Percentiles rank a stretch among this genome's conserved stretches.
Evolutionary conservation across 2,329 filamentous ascomycete species (phyloP).

Genomic region (Colletotrichum noveboracense): DNA sequence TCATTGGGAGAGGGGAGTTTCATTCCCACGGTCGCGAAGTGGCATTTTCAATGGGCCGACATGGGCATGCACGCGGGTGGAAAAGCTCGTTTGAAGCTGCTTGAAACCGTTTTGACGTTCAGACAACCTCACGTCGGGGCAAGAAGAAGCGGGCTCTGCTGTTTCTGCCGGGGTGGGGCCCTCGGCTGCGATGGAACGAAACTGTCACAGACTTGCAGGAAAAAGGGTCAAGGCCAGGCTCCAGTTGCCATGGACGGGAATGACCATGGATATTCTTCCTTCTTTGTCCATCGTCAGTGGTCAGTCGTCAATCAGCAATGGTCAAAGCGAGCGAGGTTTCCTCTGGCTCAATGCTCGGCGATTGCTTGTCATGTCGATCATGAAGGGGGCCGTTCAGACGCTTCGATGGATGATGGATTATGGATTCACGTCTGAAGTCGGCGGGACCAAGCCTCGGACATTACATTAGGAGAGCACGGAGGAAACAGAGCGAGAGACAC

Average conservation of each 20-base stretch:
- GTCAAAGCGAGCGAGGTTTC: neutral
- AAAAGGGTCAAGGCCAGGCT: neutral
- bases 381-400: neutral
- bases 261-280: neutral
- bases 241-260: neutral
- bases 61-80: neutral
- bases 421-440: neutral
- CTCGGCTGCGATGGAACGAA: conserved; percentile 10
- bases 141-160: conserved; percentile 9
- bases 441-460: neutral
- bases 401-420: neutral
- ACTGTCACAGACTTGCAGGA: neutral
- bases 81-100: neutral
- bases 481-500: neutral
- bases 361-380: neutral
- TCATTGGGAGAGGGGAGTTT: neutral
- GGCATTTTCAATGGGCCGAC: neutral
- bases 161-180: conserved; percentile 11
- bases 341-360: neutral
- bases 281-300: neutral
- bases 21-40: neutral
- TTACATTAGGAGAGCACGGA: neutral
- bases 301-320: neutral
- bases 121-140: conserved; percentile 9
- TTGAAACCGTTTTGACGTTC: conserved; percentile 20